A percentile compares a stretch with the other conserved stretches of the same genome.
Evolutionary conservation across 2,329 filamentous ascomycete genomes (phyloP).

Genomic region (Botrytis fabae): DNA sequence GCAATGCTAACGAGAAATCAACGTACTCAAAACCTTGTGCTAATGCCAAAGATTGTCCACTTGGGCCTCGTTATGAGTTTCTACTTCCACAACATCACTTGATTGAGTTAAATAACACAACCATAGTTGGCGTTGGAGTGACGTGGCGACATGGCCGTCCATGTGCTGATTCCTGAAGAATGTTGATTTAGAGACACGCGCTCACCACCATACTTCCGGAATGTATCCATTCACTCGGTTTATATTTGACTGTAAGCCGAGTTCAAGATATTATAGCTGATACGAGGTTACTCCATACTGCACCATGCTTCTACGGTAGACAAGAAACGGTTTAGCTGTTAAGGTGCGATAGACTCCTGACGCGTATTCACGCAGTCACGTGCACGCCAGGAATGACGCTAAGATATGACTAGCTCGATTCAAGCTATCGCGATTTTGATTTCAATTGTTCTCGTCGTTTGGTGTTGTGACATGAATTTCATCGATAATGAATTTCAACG

Average conservation of each 20-base stretch:
- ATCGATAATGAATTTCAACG: slow-evolving; percentile 12
- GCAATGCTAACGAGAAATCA: neutral
- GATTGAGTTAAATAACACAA: neutral
- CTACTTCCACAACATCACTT: neutral
- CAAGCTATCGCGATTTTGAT: slow-evolving; percentile 18
- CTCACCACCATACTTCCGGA: neutral
- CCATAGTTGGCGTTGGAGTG: neutral
- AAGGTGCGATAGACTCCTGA: neutral
- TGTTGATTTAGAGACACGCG: slow-evolving; percentile 4
- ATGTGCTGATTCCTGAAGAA: neutral
- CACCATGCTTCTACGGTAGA: neutral
- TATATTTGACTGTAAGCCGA: neutral
- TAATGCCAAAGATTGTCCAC: neutral
- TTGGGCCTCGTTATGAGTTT: neutral
- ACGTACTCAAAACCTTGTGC: neutral
- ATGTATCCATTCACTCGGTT: slow-evolving; percentile 1
- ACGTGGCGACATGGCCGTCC: neutral
- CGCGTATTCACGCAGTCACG: neutral
- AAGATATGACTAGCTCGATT: slow-evolving; percentile 15
- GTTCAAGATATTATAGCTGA: too few relatives aligned
- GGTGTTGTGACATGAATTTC: neutral
- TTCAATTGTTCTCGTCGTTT: slow-evolving; percentile 16
- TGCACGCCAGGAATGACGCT: neutral
- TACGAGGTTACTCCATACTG: neutral
- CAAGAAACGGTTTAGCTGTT: neutral